Evolutionary conservation across 2,329 filamentous ascomycete genomes (phyloP), one percentile per base, ranked within the genome.

Genomic region (Emmonsiellopsis sp.): DNA sequence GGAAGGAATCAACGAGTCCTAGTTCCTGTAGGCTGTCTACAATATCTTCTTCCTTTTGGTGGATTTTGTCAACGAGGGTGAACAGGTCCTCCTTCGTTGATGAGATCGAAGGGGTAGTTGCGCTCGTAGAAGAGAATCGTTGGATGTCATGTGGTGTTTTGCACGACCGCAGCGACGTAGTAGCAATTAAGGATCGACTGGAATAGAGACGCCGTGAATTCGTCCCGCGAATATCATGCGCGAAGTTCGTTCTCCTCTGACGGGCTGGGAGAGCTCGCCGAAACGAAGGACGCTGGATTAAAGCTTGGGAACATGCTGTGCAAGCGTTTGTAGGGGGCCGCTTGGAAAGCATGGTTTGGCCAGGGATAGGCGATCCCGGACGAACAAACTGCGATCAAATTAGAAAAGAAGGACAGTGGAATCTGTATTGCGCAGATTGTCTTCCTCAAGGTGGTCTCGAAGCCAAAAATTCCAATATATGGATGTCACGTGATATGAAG

Each of bases 1-100:
- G 55, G 41, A 65, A 59, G 7, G 65, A 62, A 31, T 65, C 63
- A 20, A 67, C 47, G 3, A 70, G 49, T 13, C 66, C 62, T 41
- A 72, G 32, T 2, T 70, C 66, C n/a, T 70, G 60, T 55, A 72
- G 61, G 9, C 69, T 54, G 31, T 65, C 58, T 5, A 64, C 62
- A 40, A 73, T 59, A 30, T 66, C 63, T 16, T 62, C 62, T 43
- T 72, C 69, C 34, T 64, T 65, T 13, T 66, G 54, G 32, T 67
- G 63, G 55, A 73, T 70, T 47, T 61, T 63, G 47, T 73, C 70
- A 43, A 73, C 65, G 53, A 73, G 53, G 16, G 44, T 57, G 53
- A 68, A 71, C 49, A 73, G 60, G 9, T 59, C 58, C 41, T 67
- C 65, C 54, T 65, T 65, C 26, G 60, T 62, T 9, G 59, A 51